A percentile compares a stretch with the other conserved stretches of the same genome.
These are phyloP conservation scores for Posidonia australis DNA, from an alignment of 106 monocot genomes.

Conservation along the genomic window DNA sequence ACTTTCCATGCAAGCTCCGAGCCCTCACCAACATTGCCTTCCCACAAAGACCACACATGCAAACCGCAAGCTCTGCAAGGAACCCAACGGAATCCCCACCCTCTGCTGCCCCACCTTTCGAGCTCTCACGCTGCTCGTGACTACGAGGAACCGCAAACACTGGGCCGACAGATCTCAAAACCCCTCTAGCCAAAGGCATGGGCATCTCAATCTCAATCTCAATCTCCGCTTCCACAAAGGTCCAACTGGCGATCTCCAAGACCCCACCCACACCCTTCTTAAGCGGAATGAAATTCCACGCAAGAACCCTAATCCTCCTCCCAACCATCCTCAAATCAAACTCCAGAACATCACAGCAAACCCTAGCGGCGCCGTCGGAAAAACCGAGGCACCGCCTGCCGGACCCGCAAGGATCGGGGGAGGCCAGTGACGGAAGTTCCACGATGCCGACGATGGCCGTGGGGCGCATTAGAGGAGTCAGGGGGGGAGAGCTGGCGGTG, in stretches of 20 bases:
- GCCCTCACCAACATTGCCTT: background rate
- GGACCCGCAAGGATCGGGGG: constrained; percentile 1
- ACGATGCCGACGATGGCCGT: constrained; percentile 11
- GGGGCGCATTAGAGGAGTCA: background rate
- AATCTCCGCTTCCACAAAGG: background rate
- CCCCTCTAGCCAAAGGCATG: background rate
- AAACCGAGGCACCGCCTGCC: constrained; percentile 14
- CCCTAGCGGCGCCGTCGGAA: constrained; percentile 9
- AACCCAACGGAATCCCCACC: constrained; percentile 2
- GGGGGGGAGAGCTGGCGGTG: background rate
- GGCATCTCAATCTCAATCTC: too few species aligned
- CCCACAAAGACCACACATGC: constrained; percentile 5
- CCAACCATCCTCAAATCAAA: constrained; percentile 9
- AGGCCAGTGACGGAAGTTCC: constrained; percentile 2
- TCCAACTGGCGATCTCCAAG: constrained; percentile 18
- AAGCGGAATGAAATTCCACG: constrained; percentile 20
- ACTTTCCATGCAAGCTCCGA: background rate
- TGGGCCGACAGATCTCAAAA: constrained; percentile 12
- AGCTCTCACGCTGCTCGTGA: background rate
- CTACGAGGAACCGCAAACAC: constrained; percentile 9
- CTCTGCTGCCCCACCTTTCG: background rate
- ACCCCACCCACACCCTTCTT: background rate
- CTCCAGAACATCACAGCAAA: constrained; percentile 15
- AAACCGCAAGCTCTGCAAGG: constrained; percentile 9
- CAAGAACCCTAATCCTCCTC: constrained; percentile 12